Conservation (phyloP, 441 rosid species). For the Mallotus japonicus region DNA sequence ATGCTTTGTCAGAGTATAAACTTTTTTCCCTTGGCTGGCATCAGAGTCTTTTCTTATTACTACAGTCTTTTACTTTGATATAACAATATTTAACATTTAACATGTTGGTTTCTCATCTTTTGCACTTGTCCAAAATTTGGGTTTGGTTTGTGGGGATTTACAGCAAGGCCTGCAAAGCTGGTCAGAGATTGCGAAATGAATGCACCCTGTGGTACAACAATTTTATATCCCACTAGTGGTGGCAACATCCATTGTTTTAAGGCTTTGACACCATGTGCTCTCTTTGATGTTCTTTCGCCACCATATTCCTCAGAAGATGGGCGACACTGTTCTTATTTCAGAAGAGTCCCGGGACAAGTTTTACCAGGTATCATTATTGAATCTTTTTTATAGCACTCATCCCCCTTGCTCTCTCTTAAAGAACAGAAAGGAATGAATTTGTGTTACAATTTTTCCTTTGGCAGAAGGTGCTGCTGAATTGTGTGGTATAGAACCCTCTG, state of each 20-base stretch:
- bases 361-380: constrained; percentile 27
- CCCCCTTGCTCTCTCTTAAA: neutral
- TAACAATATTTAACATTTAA: neutral
- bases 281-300: constrained; percentile 43
- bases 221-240: constrained; percentile 43
- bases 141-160: constrained; percentile 18
- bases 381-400: neutral
- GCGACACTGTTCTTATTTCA: constrained; percentile 43
- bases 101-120: neutral
- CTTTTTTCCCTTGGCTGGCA: too few relatives aligned
- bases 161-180: constrained; percentile 49
- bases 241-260: constrained; percentile 51
- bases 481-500: constrained; percentile 27
- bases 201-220: constrained; percentile 40
- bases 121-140: constrained; percentile 1
- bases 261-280: constrained; percentile 46
- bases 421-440: neutral
- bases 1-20: neutral
- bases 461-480: constrained; percentile 28
- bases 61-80: neutral
- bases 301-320: constrained; percentile 46
- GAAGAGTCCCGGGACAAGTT: constrained; percentile 27
- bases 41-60: neutral
- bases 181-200: constrained; percentile 42
- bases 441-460: neutral